A percentile compares a stretch with the other conserved stretches of the same genome.
These are phyloP conservation scores for Lodderomyces oxycetoniae DNA, from an alignment of 1,139 yeast genomes.

Conservation along the genomic window DNA sequence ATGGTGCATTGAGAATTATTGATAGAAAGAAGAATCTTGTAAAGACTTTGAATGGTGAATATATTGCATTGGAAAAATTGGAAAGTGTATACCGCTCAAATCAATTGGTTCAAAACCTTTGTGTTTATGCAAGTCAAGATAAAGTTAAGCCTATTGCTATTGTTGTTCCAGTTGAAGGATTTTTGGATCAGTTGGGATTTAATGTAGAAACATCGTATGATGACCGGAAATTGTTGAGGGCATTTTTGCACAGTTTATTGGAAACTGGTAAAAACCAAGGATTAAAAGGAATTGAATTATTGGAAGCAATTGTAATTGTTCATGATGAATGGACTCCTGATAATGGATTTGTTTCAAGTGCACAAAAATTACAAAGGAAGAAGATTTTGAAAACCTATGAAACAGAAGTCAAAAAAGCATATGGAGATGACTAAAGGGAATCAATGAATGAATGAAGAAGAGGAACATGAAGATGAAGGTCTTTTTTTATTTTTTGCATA, in stretches of 20 bases:
- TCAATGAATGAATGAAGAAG: background rate
- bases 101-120: constrained; percentile 68
- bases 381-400: constrained; percentile 70
- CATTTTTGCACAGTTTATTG: constrained; percentile 56
- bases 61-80: constrained; percentile 91
- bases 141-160: constrained; percentile 91
- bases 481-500: no score
- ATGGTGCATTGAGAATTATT: constrained; percentile 76
- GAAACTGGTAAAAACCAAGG: constrained; percentile 80
- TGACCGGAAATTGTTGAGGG: constrained; percentile 53
- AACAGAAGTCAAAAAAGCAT: constrained; percentile 55
- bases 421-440: constrained; percentile 17
- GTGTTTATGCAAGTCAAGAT: constrained; percentile 87
- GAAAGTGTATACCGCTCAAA: constrained; percentile 86
- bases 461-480: background rate
- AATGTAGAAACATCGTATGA: constrained; percentile 46
- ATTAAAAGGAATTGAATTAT: constrained; percentile 77
- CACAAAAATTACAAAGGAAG: constrained; percentile 94
- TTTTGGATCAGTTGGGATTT: constrained; percentile 47
- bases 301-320: constrained; percentile 71
- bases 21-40: constrained; percentile 97
- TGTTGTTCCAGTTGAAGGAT: constrained; percentile 72
- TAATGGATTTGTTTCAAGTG: constrained; percentile 88
- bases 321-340: constrained; percentile 98
- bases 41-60: constrained; percentile 95